Conservation (phyloP, 2,329 filamentous ascomycete genomes). For the Calonectria montana region DNA sequence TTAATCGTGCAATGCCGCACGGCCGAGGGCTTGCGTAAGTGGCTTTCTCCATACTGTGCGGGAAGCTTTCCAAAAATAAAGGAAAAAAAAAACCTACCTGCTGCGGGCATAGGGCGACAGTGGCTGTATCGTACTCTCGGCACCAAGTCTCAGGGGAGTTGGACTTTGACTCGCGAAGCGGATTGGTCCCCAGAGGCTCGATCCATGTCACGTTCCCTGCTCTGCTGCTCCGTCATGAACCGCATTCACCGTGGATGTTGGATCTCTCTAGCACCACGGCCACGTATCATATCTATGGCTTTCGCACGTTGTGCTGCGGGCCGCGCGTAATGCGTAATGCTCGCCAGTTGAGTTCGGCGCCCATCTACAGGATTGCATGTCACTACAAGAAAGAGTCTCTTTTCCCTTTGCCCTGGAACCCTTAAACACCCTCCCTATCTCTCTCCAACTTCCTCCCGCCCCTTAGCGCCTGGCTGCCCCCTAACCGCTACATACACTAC, state of each 20-base stretch:
- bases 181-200: slow-evolving; percentile 5
- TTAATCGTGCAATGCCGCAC: background rate
- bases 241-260: background rate
- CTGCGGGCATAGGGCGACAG: background rate
- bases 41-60: background rate
- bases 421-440: background rate
- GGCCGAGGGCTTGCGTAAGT: slow-evolving; percentile 6
- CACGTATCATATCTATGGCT: slow-evolving; percentile 9
- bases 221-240: slow-evolving; percentile 8
- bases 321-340: background rate
- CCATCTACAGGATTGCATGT: background rate
- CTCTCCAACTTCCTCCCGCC: background rate
- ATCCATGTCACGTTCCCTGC: slow-evolving; percentile 8
- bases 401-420: too few relatives aligned
- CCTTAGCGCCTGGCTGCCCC: background rate
- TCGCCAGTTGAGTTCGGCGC: background rate
- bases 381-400: background rate
- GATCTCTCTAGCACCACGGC: background rate
- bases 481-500: background rate
- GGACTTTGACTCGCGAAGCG: slow-evolving; percentile 3
- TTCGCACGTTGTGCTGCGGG: slow-evolving; percentile 3
- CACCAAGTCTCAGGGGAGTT: slow-evolving; percentile 11
- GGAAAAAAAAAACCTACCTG: background rate
- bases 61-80: background rate
- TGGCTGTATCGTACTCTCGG: slow-evolving; percentile 14